Evolutionary conservation across 495 filamentous ascomycete species (phyloP), one percentile per base, ranked within the genome.

Genomic region (Aspergillus egyptiacus): DNA sequence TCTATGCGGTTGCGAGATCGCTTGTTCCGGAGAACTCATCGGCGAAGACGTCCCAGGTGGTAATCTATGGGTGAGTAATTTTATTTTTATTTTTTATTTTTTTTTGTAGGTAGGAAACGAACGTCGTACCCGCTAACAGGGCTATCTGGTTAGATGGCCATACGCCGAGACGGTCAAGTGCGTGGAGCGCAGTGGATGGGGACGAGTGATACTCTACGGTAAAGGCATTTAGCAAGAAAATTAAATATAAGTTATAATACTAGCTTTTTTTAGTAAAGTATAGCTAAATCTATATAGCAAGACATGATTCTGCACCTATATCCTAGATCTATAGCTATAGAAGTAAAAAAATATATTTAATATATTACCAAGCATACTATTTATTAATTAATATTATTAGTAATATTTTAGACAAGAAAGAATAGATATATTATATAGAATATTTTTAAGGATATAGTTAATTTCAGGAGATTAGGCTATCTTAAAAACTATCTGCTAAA

Each of bases 391-490:
- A 58, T 44, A 62, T 44, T 33, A 44, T 58, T 18, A 20, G 28
- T 28, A 44, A 54, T 45, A 34, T 62, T 49, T 38, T 62, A 7
- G 37, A 53, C 30, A 33, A 58, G 39, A 41, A 51, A 39, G 37
- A 39, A 18, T 13, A 54, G 31, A 52, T 46, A 9, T 40, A 59
- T 32, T 41, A 58, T 19, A 62, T 62, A 34, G 43, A 59, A 30
- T 56, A 59, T 33, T 59, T 57, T 41, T 27, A 58, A 53, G 51
- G 48, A n/a, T 62, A 54, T 22, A 39, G 42, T 5, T 24, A 57
- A 45, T 59, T 53, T 44, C 50, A 35, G 35, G 47, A 62, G 48
- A 36, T 17, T 28, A 46, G 51, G 13, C 32, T 62, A 4, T 53
- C 51, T 33, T 6, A 38, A 10, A 25, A 55, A 51, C 34, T 62